Conservation (phyloP, 176 grass and related monocot species). For the Tillandsia leiboldiana region DNA sequence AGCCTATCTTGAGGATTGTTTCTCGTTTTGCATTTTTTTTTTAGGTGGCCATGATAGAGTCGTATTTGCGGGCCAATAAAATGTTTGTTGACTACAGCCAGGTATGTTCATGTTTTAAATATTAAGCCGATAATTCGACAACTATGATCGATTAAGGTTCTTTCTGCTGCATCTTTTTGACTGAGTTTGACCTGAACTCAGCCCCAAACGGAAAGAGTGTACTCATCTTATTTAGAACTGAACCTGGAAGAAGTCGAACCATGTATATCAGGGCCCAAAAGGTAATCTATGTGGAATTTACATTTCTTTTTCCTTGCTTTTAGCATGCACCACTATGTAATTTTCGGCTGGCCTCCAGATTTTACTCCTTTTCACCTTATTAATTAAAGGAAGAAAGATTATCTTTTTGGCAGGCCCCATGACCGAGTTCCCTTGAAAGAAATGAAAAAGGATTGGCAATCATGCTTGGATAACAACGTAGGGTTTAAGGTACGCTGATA, state of each 20-base stretch:
- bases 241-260: slow-evolving; percentile 78
- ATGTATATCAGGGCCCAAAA: slow-evolving; percentile 90
- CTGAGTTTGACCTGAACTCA: slow-evolving; percentile 26
- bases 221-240: slow-evolving; percentile 93
- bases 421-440: slow-evolving; percentile 88
- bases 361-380: slow-evolving; percentile 10
- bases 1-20: slow-evolving; percentile 12
- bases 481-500: slow-evolving; percentile 69
- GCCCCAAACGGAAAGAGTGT: slow-evolving; percentile 80
- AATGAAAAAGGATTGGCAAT: slow-evolving; percentile 91
- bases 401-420: slow-evolving; percentile 55
- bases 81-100: slow-evolving; percentile 83
- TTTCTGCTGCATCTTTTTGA: slow-evolving; percentile 13
- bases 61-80: slow-evolving; percentile 86
- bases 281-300: slow-evolving; percentile 31
- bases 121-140: background rate
- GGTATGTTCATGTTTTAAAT: slow-evolving; percentile 30
- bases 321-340: background rate
- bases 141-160: background rate
- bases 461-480: slow-evolving; percentile 88
- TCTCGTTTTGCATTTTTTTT: slow-evolving; percentile 3
- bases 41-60: slow-evolving; percentile 93
- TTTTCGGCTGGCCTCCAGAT: background rate
- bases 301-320: background rate
- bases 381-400: slow-evolving; percentile 17